Evolutionary conservation across 2,329 filamentous ascomycete genomes (phyloP).

Genomic region (Lecanicillium sp.): DNA sequence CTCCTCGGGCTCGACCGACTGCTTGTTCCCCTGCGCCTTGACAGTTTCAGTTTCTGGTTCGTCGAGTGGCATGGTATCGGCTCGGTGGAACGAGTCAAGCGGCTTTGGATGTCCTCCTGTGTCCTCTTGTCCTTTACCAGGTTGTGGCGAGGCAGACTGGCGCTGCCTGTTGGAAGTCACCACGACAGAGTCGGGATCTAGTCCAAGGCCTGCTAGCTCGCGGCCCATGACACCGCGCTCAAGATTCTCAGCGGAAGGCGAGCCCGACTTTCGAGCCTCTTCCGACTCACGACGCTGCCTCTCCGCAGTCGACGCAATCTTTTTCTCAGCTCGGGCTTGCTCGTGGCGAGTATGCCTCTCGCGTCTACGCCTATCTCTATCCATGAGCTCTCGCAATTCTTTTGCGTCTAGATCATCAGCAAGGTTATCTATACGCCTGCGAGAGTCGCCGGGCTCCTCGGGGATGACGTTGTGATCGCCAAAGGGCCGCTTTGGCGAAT

Average conservation of each 20-base stretch:
- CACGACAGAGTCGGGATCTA: constrained; percentile 45
- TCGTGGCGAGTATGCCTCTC: constrained; percentile 66
- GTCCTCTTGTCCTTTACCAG: constrained; percentile 15
- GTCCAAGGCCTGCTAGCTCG: constrained; percentile 47
- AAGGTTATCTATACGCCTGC: constrained; percentile 59
- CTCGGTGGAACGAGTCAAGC: constrained; percentile 21
- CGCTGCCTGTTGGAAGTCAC: constrained; percentile 48
- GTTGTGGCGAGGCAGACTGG: constrained; percentile 15
- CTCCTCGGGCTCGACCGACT: constrained; percentile 6
- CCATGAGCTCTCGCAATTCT: constrained; percentile 80
- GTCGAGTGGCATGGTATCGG: constrained; percentile 17
- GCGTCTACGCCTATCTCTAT: constrained; percentile 72
- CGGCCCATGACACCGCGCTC: constrained; percentile 53
- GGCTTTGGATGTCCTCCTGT: constrained; percentile 12
- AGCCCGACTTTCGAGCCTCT: constrained; percentile 42
- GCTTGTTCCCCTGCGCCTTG: neutral
- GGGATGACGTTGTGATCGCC: constrained; percentile 44
- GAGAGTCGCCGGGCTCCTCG: constrained; percentile 51
- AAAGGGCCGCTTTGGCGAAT: constrained; percentile 44
- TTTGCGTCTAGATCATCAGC: constrained; percentile 81
- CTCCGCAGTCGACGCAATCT: constrained; percentile 58
- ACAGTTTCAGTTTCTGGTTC: constrained; percentile 13
- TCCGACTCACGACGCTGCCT: constrained; percentile 52
- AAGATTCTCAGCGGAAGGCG: constrained; percentile 45
- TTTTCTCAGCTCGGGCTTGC: constrained; percentile 56